Evolutionary conservation across 345 rosid genomes (phyloP).

Genomic region (Kandelia obovata): DNA sequence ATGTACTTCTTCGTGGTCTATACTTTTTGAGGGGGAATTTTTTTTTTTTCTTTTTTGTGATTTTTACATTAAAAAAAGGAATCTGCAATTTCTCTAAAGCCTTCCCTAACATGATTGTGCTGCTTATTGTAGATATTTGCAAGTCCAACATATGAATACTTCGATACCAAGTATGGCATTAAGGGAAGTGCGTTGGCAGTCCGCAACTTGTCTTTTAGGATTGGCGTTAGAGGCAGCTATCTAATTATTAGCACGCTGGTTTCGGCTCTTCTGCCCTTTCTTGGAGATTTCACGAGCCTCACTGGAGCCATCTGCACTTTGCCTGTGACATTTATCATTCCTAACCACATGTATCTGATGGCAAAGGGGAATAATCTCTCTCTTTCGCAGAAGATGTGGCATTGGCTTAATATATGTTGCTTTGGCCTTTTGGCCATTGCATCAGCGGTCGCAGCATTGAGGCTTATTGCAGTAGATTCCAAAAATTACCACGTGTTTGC

Average conservation of each 20-base stretch:
- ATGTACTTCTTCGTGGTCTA: conserved; percentile 35
- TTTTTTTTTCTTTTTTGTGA: no score
- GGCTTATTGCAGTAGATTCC: conserved; percentile 75
- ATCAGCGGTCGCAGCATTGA: conserved; percentile 64
- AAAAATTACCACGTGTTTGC: conserved; percentile 81
- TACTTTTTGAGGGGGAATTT: neutral
- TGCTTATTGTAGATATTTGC: conserved; percentile 64
- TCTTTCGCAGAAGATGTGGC: conserved; percentile 59
- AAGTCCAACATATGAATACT: conserved; percentile 76
- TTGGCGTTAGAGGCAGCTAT: conserved; percentile 73
- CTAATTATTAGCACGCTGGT: conserved; percentile 60
- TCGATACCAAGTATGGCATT: conserved; percentile 80
- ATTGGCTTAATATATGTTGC: conserved; percentile 72
- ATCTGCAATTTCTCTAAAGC: no score
- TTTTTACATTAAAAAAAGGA: no score
- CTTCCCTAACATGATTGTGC: neutral
- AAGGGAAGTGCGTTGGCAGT: conserved; percentile 58
- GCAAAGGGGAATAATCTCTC: conserved; percentile 53
- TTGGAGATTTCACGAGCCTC: conserved; percentile 87
- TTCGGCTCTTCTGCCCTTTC: conserved; percentile 79
- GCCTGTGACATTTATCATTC: conserved; percentile 84
- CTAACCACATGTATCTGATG: conserved; percentile 78
- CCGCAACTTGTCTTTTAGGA: conserved; percentile 55
- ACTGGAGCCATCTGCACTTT: conserved; percentile 88
- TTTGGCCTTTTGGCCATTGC: conserved; percentile 63